Base-by-base conservation (phyloP, 768 basidiomycete species). In the Amanita pseudoporphyria region DNA sequence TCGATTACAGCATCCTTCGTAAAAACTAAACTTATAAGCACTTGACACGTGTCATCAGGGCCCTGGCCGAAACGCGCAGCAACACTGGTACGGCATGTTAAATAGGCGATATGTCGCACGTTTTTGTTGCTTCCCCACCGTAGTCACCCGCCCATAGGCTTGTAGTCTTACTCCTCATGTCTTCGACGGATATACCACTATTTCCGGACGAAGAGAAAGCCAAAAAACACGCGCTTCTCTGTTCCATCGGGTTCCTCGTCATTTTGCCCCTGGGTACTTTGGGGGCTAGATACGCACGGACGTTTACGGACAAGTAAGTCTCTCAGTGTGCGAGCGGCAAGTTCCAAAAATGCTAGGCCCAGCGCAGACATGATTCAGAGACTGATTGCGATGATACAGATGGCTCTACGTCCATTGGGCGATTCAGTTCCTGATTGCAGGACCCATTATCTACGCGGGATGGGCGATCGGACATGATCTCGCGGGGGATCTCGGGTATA, bases 191-290 rank as follows among this genome's bases (percentile, higher is more conserved):
- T 18, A 21, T 35, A 14, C 41, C 49, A 19, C 18, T 50, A 13
- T 54, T 68, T 38, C 46, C 60, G 13, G n/a, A 65, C 9, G 72
- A 76, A 54, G 55, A 54, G 45, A 60, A 62, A 31, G 67, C 66
- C 12, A 67, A 60, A 49, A 71, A 60, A 26, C 82, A 84, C 60
- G 82, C 71, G 19, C 61, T 77, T 32, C 63, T 82, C 9, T 73
- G 71, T 54, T 60, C 72, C 0, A 62, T 69, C 30, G 81, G 78
- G 1, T 80, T 79, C 58, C 62, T 82, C 42, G 62, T 81, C 44
- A 55, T 83, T 14, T 69, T 84, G 7, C 82, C 81, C 3, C 51
- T 76, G 26, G 81, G 82, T n/a, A 71, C 68, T 9, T 63, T 83
- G 53, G 62, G 79, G 37, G 74, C 76, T 22, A 71, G 81, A 52